Evolutionary conservation across 176 grass and related monocot species (phyloP).

Genomic region (Elaeis guineensis): DNA sequence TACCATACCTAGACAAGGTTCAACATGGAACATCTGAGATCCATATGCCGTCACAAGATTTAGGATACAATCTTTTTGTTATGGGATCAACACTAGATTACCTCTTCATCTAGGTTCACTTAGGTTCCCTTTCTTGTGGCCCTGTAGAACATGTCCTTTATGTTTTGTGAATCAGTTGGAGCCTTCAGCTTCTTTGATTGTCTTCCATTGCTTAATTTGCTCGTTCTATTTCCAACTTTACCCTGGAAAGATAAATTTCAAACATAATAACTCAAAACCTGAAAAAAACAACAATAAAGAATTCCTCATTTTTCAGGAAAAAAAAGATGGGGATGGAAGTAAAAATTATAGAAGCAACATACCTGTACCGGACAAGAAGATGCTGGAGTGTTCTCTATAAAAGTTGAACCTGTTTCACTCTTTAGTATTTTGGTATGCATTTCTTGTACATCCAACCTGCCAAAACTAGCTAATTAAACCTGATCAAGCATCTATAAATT

Average conservation of each 20-base stretch:
- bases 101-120: background rate
- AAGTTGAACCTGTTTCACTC: conserved; percentile 26
- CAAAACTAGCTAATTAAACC: conserved; percentile 10
- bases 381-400: conserved; percentile 24
- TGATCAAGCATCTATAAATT: background rate
- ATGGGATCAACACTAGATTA: background rate
- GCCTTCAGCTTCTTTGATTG: conserved; percentile 59
- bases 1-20: no score
- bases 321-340: background rate
- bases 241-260: conserved; percentile 16
- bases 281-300: background rate
- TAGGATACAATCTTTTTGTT: background rate
- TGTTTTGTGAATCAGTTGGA: conserved; percentile 68
- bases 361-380: conserved; percentile 42
- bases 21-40: no score
- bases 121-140: conserved; percentile 46
- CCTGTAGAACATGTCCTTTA: conserved; percentile 87
- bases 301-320: no score
- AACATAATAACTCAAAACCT: background rate
- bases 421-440: conserved; percentile 26
- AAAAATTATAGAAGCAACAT: background rate
- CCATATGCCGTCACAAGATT: no score
- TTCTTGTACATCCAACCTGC: conserved; percentile 55
- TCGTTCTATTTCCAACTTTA: conserved; percentile 23
- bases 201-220: conserved; percentile 46